Conservation (phyloP, 192 early-diverging fungal species). For the Coemansia asiatica region DNA sequence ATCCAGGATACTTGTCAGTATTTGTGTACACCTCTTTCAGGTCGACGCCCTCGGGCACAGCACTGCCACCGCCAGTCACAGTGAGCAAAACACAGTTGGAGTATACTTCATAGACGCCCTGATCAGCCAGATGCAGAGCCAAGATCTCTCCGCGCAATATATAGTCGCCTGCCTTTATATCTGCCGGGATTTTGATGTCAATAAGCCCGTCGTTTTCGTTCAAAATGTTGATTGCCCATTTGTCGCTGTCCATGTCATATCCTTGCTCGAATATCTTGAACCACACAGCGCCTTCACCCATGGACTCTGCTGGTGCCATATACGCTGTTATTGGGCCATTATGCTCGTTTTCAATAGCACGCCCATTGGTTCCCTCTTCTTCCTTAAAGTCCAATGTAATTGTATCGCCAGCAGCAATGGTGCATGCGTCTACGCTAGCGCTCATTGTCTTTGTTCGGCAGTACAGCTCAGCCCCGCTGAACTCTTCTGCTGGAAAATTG, state of each 20-base stretch:
- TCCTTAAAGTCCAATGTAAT: constrained; percentile 4
- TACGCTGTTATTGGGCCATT: constrained; percentile 3
- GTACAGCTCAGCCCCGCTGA: background rate
- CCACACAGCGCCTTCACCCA: background rate
- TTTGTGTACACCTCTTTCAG: background rate
- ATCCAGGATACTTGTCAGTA: background rate
- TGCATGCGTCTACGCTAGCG: background rate
- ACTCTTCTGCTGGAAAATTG: background rate
- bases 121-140: background rate
- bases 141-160: constrained; percentile 1
- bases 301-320: background rate
- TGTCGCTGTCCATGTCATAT: background rate
- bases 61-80: background rate
- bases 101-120: background rate
- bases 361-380: background rate
- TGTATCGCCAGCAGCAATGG: background rate
- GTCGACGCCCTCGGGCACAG: background rate
- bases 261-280: constrained; percentile 6
- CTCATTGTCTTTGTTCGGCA: constrained; percentile 10
- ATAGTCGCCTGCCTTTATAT: constrained; percentile 9
- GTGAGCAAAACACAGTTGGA: background rate
- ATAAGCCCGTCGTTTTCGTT: constrained; percentile 1
- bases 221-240: constrained; percentile 2
- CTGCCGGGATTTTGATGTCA: background rate
- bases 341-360: constrained; percentile 3